Percentiles rank a stretch among this genome's conserved stretches.
Evolutionary conservation across 345 rosid species (phyloP).

Genomic region (Physaria fendleri): DNA sequence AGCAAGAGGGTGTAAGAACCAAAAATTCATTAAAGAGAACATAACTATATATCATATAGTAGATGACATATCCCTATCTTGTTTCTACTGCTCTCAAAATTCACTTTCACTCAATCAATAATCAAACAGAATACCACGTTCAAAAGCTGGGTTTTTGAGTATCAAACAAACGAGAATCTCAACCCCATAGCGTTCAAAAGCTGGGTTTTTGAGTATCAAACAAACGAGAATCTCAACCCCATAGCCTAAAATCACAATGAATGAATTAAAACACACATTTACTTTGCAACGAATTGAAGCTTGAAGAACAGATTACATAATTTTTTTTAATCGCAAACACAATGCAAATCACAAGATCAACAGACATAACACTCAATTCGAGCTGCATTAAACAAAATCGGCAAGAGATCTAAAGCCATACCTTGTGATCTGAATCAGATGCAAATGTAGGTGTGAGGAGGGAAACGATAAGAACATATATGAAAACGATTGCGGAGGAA

Average conservation of each 20-base stretch:
- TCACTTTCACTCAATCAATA: neutral
- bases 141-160: neutral
- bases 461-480: conserved; percentile 35
- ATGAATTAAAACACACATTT: neutral
- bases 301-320: too few relatives aligned
- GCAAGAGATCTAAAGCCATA: conserved; percentile 29
- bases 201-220: neutral
- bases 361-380: neutral
- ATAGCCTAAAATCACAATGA: neutral
- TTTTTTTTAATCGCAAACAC: too few relatives aligned
- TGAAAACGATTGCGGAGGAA: conserved; percentile 20
- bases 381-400: neutral
- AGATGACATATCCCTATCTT: neutral
- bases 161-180: neutral
- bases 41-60: neutral
- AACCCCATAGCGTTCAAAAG: neutral
- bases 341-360: conserved; percentile 38
- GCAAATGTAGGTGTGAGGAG: conserved; percentile 39
- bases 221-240: neutral
- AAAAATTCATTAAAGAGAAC: neutral
- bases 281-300: neutral
- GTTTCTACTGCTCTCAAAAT: neutral
- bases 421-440: conserved; percentile 97
- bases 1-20: neutral
- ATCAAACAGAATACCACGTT: neutral